Percentiles rank a stretch among this genome's conserved stretches.
Evolutionary conservation across 345 rosid genomes (phyloP).

Genomic region (Hevea brasiliensis): DNA sequence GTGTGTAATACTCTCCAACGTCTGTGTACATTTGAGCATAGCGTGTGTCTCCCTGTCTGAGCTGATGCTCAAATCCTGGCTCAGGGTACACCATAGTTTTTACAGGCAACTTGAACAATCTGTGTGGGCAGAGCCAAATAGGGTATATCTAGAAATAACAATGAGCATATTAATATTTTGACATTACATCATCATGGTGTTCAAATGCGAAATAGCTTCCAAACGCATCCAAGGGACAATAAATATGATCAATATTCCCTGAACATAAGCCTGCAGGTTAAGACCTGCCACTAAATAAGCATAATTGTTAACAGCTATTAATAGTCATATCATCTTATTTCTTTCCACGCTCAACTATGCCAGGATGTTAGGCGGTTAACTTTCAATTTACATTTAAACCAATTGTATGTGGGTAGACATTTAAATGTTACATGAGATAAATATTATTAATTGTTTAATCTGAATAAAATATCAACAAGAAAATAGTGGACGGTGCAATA

Average conservation of each 20-base stretch:
- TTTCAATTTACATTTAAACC: neutral
- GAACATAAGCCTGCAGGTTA: neutral
- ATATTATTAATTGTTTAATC: neutral
- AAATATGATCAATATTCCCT: neutral
- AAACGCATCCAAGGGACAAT: neutral
- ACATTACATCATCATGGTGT: neutral
- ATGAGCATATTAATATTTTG: neutral
- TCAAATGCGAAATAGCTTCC: neutral
- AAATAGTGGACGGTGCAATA: neutral
- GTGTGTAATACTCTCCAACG: conserved; percentile 91
- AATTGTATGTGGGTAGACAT: neutral
- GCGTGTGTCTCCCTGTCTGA: conserved; percentile 82
- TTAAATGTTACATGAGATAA: too few relatives aligned
- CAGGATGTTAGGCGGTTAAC: neutral
- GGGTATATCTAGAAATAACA: conserved; percentile 68
- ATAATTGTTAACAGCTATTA: neutral
- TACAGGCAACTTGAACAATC: conserved; percentile 78
- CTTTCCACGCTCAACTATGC: neutral
- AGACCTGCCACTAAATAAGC: neutral
- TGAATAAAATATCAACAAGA: neutral
- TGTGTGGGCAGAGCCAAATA: conserved; percentile 94
- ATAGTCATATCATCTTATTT: neutral
- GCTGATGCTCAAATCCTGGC: conserved; percentile 86
- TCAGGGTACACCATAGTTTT: conserved; percentile 93
- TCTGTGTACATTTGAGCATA: conserved; percentile 98